Percentiles rank a stretch among this genome's conserved stretches.
phyloP scores from a whole-genome alignment of 306 rosid species.

The Pterocarpus santalinus region DNA sequence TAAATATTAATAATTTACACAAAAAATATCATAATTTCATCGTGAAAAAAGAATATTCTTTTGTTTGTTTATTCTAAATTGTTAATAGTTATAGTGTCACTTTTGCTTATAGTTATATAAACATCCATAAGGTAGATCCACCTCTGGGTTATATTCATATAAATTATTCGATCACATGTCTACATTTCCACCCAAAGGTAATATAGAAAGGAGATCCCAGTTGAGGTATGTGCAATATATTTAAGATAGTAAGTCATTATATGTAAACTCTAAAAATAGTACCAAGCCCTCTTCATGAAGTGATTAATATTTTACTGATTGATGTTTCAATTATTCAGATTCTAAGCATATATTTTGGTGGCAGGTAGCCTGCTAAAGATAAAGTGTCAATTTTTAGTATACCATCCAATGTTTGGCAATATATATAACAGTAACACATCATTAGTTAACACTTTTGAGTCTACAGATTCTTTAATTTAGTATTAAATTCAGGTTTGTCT shows the following conservation, averaged over 20 bases:
- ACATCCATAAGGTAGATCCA: too few relatives aligned
- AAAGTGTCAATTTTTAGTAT: constrained; percentile 27
- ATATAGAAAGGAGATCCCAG: background rate
- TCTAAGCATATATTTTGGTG: constrained; percentile 31
- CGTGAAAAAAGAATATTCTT: background rate
- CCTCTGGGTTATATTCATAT: background rate
- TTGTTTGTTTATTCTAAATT: background rate
- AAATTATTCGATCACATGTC: background rate
- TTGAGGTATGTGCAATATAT: background rate
- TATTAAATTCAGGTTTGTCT: background rate
- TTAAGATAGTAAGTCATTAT: constrained; percentile 37
- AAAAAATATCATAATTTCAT: background rate
- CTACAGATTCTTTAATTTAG: background rate
- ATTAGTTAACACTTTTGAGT: too few relatives aligned
- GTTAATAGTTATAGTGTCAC: background rate
- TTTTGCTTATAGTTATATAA: background rate
- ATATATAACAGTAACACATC: too few relatives aligned
- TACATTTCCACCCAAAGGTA: constrained; percentile 13
- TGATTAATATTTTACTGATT: constrained; percentile 2
- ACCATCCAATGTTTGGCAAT: constrained; percentile 17
- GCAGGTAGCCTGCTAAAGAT: constrained; percentile 22
- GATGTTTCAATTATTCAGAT: too few relatives aligned
- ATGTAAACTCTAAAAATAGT: background rate
- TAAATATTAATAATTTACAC: background rate
- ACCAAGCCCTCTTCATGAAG: constrained; percentile 22